Percentiles rank a stretch among this genome's conserved stretches.
These are phyloP conservation scores for Solanum paucissectum DNA, from an alignment of 257 asterid species.

Conservation along the genomic window DNA sequence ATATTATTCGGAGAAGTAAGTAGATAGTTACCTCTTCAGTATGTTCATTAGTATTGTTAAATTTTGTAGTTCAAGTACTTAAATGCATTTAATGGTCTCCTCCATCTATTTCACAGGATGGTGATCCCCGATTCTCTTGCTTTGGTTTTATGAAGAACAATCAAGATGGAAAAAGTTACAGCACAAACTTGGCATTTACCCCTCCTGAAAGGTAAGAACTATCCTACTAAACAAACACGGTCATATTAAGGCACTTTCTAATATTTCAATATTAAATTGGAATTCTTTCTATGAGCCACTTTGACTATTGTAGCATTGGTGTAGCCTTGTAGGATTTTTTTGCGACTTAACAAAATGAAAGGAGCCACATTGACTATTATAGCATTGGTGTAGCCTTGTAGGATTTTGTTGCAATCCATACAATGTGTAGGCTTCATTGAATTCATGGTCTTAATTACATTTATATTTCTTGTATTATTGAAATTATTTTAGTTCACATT, in stretches of 20 bases:
- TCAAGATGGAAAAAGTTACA: too few species aligned
- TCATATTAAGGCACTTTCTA: background rate
- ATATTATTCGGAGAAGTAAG: background rate
- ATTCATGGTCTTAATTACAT: background rate
- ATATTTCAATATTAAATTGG: background rate
- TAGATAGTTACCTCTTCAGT: background rate
- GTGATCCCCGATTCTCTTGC: too few species aligned
- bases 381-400: too few species aligned
- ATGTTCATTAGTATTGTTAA: background rate
- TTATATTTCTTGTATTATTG: background rate
- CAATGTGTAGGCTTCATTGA: background rate
- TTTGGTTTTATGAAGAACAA: too few species aligned
- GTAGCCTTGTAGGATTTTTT: background rate
- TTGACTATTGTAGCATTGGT: background rate
- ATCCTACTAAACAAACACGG: background rate
- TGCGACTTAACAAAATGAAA: background rate
- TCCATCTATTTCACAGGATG: background rate
- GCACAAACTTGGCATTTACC: too few species aligned
- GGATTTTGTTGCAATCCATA: background rate
- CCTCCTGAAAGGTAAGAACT: conserved; percentile 27
- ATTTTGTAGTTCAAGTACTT: background rate
- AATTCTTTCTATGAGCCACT: background rate
- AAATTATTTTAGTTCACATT: background rate
- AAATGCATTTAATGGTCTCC: background rate
- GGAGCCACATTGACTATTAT: too few species aligned